A percentile compares a stretch with the other conserved stretches of the same genome.
Evolutionary conservation across 192 early-diverging fungal species (phyloP).

Genomic region (Coemansia sp.): DNA sequence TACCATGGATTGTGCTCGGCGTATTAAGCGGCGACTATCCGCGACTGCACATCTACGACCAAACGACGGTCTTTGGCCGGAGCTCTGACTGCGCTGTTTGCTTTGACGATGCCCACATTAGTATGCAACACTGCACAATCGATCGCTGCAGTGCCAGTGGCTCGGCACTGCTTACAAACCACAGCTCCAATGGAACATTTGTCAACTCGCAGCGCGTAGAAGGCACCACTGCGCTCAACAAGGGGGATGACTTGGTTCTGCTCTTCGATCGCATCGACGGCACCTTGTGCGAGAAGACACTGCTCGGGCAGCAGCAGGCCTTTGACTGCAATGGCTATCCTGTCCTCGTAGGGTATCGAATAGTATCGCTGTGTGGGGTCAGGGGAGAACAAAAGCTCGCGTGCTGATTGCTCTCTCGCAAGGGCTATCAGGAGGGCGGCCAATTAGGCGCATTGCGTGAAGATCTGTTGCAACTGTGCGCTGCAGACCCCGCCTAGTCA

Average conservation of each 20-base stretch:
- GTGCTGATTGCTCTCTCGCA: background rate
- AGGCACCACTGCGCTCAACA: constrained; percentile 10
- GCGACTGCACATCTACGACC: constrained; percentile 23
- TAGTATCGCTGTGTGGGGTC: constrained; percentile 7
- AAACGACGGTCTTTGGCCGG: constrained; percentile 29
- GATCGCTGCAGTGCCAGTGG: constrained; percentile 1
- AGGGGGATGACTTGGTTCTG: constrained; percentile 41
- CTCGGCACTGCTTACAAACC: constrained; percentile 24
- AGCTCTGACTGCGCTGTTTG: constrained; percentile 25
- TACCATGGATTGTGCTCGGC: constrained; percentile 28
- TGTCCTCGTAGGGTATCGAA: constrained; percentile 41
- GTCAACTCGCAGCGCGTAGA: constrained; percentile 36
- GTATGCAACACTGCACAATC: constrained; percentile 38
- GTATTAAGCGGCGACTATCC: constrained; percentile 29
- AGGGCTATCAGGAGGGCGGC: background rate
- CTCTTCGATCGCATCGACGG: constrained; percentile 32
- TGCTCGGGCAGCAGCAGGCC: constrained; percentile 30
- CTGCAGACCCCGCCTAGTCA: background rate
- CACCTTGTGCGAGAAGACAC: constrained; percentile 1
- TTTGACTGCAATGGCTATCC: constrained; percentile 37
- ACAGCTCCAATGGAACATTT: constrained; percentile 45
- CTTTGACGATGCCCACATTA: constrained; percentile 42
- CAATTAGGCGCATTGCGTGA: no score
- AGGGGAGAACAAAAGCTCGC: background rate
- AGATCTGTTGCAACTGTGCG: background rate